Percentiles rank a stretch among this genome's conserved stretches.
These are phyloP conservation scores for Toxoplasma gondii DNA, from an alignment of 169 alveolate species.

Conservation along the genomic window DNA sequence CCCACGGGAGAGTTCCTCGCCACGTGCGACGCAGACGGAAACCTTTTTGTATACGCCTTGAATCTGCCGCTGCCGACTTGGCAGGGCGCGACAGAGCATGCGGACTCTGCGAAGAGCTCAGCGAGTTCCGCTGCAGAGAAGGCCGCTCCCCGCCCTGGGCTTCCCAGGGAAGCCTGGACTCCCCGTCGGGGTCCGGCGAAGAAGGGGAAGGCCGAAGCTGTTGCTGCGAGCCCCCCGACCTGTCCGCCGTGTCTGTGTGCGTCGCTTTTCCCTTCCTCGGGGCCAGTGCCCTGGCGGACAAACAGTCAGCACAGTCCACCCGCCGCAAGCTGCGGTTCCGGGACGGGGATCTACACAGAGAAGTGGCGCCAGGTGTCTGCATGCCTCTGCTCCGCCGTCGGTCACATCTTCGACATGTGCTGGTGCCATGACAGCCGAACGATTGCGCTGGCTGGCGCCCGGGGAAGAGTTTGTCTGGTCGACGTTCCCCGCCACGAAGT, in stretches of 20 bases:
- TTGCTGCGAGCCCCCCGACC: background rate
- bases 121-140: background rate
- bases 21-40: constrained; percentile 30
- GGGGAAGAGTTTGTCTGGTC: background rate
- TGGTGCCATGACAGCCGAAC: constrained; percentile 40
- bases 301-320: background rate
- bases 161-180: background rate
- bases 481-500: constrained; percentile 10
- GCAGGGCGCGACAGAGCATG: background rate
- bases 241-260: background rate
- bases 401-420: constrained; percentile 39
- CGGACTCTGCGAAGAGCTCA: background rate
- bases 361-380: constrained; percentile 27
- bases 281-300: background rate
- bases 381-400: constrained; percentile 20
- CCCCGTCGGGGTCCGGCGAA: background rate
- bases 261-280: background rate
- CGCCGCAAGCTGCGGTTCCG: background rate
- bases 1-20: constrained; percentile 26
- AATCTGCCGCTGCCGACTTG: background rate
- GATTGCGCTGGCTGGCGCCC: background rate
- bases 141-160: background rate
- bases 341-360: constrained; percentile 7
- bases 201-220: background rate
- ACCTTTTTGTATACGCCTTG: constrained; percentile 23